Percentiles rank a stretch among this genome's conserved stretches.
Evolutionary conservation across 2,329 filamentous ascomycete genomes (phyloP).

Genomic region (Microascus cirrosus): DNA sequence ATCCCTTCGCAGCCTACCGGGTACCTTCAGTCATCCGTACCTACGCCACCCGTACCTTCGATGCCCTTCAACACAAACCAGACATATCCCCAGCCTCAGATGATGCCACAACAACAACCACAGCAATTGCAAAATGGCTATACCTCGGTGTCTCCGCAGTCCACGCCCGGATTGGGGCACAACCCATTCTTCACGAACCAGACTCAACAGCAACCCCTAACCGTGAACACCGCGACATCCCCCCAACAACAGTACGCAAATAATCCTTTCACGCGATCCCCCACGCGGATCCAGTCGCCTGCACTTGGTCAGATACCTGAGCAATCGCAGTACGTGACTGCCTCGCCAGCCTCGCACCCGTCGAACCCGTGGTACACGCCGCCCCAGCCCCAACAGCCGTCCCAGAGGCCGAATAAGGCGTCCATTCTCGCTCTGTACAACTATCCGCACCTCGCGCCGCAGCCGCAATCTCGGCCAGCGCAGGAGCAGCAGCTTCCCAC

Average conservation of each 20-base stretch:
- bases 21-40: constrained; percentile 46
- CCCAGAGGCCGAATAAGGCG: constrained; percentile 50
- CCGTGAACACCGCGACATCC: constrained; percentile 25
- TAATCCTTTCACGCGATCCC: constrained; percentile 39
- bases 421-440: constrained; percentile 69
- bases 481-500: constrained; percentile 6
- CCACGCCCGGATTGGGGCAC: neutral
- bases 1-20: constrained; percentile 25
- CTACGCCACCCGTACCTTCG: constrained; percentile 52
- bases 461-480: constrained; percentile 11
- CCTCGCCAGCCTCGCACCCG: constrained; percentile 16
- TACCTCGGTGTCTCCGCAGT: constrained; percentile 1
- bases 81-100: constrained; percentile 14
- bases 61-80: constrained; percentile 21
- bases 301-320: constrained; percentile 39
- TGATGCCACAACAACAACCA: constrained; percentile 30
- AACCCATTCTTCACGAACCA: constrained; percentile 2
- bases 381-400: constrained; percentile 1
- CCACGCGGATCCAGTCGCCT: constrained; percentile 37
- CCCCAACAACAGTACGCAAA: constrained; percentile 18
- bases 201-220: constrained; percentile 18
- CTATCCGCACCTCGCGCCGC: constrained; percentile 26
- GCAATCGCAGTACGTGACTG: constrained; percentile 33
- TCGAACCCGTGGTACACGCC: constrained; percentile 1
- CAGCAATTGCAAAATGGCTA: constrained; percentile 17